These are phyloP conservation scores for Xenoacremonium recifei DNA, from an alignment of 2,329 filamentous ascomycete species.

Conservation along the genomic window DNA sequence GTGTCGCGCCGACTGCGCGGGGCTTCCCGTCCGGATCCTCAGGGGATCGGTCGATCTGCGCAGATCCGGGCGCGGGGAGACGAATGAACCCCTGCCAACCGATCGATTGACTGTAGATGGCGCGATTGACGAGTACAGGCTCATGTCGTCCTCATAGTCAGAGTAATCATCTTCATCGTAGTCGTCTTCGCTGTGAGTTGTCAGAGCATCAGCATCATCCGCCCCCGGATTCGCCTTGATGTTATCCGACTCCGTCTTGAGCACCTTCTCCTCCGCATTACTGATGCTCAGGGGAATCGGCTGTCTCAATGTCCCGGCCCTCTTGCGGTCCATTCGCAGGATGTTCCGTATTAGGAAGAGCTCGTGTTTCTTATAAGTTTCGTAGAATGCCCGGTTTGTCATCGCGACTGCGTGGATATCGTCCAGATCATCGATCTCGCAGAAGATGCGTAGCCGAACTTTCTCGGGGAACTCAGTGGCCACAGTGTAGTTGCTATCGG, in stretches of 20 bases:
- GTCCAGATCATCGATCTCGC: conserved; percentile 36
- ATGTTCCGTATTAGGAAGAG: conserved; percentile 36
- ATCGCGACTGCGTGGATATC: conserved; percentile 44
- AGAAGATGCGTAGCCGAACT: conserved; percentile 40
- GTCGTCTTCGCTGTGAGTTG: conserved; percentile 29
- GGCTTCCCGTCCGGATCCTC: conserved; percentile 15
- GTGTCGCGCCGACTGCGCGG: conserved; percentile 16
- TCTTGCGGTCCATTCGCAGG: conserved; percentile 27
- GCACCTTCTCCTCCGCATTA: conserved; percentile 34
- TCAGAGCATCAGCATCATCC: conserved; percentile 28
- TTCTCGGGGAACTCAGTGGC: conserved; percentile 34
- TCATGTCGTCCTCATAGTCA: conserved; percentile 24
- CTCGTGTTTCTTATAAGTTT: conserved; percentile 45
- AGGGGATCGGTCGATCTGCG: conserved; percentile 14
- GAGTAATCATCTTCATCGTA: conserved; percentile 22
- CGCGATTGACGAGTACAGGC: conserved; percentile 18
- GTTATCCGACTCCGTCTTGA: conserved; percentile 27
- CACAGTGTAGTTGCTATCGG: conserved; percentile 31
- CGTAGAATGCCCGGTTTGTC: conserved; percentile 42
- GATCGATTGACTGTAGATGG: conserved; percentile 14
- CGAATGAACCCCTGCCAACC: conserved; percentile 10
- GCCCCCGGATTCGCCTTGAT: conserved; percentile 24
- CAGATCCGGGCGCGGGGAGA: conserved; percentile 6
- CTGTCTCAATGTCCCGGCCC: conserved; percentile 13
- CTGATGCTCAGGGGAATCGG: conserved; percentile 21